These are phyloP conservation scores for Kwoniella europaea DNA, from an alignment of 768 basidiomycete species.

Conservation along the genomic window DNA sequence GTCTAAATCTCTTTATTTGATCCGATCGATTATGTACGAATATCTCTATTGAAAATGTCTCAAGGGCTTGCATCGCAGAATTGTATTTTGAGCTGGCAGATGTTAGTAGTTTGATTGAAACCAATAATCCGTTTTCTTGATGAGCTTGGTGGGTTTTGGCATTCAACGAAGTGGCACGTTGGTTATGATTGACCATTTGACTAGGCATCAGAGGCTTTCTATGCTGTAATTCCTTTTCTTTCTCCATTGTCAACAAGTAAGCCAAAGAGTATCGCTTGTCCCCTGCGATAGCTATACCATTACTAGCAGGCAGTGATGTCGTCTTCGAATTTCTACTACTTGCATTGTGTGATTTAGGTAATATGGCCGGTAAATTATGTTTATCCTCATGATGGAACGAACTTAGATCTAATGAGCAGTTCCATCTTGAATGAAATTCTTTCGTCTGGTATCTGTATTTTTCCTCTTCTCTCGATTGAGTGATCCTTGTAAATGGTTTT, in stretches of 20 bases:
- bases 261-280: conserved; percentile 53
- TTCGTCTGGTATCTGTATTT: conserved; percentile 67
- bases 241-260: conserved; percentile 33
- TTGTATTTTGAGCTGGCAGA: neutral
- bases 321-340: conserved; percentile 22
- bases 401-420: conserved; percentile 81
- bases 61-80: conserved; percentile 28
- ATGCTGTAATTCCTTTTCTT: conserved; percentile 4
- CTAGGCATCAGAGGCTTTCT: conserved; percentile 41
- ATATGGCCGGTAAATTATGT: conserved; percentile 5
- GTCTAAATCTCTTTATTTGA: conserved; percentile 46
- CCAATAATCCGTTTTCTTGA: conserved; percentile 41
- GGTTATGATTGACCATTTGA: conserved; percentile 32
- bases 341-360: conserved; percentile 4
- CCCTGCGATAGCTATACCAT: conserved; percentile 43
- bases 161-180: neutral
- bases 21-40: conserved; percentile 56
- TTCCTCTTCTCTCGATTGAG: neutral
- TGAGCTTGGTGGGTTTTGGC: neutral
- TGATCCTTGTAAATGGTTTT: conserved; percentile 62
- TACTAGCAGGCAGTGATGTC: neutral
- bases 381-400: conserved; percentile 48
- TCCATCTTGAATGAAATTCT: conserved; percentile 85
- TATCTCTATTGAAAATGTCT: conserved; percentile 54
- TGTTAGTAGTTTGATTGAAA: conserved; percentile 46